Percentiles rank a stretch among this genome's conserved stretches.
These are phyloP conservation scores for Coemansia sp. DNA, from an alignment of 192 early-diverging fungal genomes.

Conservation along the genomic window DNA sequence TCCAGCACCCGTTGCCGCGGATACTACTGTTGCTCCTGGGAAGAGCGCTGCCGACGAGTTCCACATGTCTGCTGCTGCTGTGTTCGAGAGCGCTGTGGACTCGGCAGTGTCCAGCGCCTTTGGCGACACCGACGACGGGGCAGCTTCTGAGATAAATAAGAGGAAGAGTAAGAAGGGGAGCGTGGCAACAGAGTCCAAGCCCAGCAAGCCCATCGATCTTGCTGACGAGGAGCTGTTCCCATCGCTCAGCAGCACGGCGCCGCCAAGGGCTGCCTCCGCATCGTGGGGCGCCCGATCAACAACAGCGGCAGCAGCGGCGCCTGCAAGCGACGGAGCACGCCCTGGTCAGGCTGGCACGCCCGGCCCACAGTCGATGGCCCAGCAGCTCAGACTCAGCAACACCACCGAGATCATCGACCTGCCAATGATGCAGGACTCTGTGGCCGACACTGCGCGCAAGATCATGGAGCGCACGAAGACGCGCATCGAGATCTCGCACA, in stretches of 20 bases:
- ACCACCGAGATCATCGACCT: conserved; percentile 62
- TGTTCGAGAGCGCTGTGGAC: conserved; percentile 36
- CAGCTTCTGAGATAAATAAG: background rate
- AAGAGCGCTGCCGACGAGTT: conserved; percentile 1
- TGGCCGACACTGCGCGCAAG: conserved; percentile 60
- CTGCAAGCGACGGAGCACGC: background rate
- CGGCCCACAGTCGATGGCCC: conserved; percentile 35
- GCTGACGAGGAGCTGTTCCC: conserved; percentile 69
- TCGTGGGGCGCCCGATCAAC: conserved; percentile 48
- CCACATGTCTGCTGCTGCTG: conserved; percentile 26
- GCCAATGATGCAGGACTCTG: conserved; percentile 42
- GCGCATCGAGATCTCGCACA: conserved; percentile 81
- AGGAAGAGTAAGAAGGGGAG: background rate
- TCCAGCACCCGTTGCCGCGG: background rate
- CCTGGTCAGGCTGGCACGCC: background rate
- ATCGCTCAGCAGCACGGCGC: conserved; percentile 62
- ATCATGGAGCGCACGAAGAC: conserved; percentile 71
- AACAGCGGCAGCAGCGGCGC: conserved; percentile 27
- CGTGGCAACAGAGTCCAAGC: background rate
- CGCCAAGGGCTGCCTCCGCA: conserved; percentile 43
- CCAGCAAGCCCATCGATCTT: conserved; percentile 28
- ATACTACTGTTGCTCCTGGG: background rate
- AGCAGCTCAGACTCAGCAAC: conserved; percentile 44
- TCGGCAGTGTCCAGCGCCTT: conserved; percentile 38
- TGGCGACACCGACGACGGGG: conserved; percentile 10